Base-by-base conservation (phyloP, 2,329 filamentous ascomycete species). In the Metarhizium anisopliae region DNA sequence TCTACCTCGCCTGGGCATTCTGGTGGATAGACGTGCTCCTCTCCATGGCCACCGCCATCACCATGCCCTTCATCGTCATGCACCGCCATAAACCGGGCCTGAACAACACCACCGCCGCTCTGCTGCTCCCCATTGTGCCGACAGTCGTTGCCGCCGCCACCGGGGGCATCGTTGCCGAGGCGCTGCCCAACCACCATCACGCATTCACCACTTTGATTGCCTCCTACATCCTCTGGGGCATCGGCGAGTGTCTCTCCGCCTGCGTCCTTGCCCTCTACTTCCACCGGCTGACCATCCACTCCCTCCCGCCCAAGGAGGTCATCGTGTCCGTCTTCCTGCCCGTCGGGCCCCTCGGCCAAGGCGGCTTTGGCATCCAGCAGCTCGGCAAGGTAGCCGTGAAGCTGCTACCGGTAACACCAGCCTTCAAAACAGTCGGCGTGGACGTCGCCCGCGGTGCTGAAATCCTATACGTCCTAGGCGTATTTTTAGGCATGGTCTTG, bases 321-420 rank as follows among this genome's bases (percentile, higher is more conserved):
- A 84, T 89, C 47, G 84, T 88, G 10, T 85, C 81, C 2, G 80
- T 83, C 6, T 86, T 89, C 60, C 70, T 89, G 0, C 85, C 86
- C 0, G 73, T 89, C 0, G 84, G 86, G 0, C 84, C 85, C 0
- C 69, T 87, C 0, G 85, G 85, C 0, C 83, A 86, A 66, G 85
- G 84, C 14, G 83, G 82, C 2, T 89, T 80, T 63, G 79, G 74
- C 51, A 76, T 78, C 45, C 74, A 79, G 66, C 75, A 80, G 59
- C 69, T 77, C 3, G 80, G 80, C 6, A 72, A 74, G 50, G 74
- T 77, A 3, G 76, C 79, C 4, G 62, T 76, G 51, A 61, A 65
- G 3, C 56, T 76, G 2, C 64, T 78, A 20, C 73, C 72, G 0
- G 54, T 68, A 47, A 74, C 69, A 2, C 64, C 59, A 53, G 70